Conservation (phyloP, 2,329 filamentous ascomycete species). For the Pleomassaria siparia region DNA sequence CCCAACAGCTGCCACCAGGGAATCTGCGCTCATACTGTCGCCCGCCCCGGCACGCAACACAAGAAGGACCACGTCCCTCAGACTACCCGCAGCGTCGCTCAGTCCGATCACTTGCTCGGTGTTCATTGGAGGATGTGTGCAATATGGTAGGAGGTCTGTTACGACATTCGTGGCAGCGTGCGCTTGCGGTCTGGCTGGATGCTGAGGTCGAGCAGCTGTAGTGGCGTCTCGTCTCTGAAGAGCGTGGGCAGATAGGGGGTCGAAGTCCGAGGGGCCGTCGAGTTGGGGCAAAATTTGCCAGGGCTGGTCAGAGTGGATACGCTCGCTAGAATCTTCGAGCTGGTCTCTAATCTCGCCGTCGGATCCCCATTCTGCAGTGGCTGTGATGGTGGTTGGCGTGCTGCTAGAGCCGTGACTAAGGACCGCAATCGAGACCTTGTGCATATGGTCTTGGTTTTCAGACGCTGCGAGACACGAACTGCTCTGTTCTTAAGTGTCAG, state of each 20-base stretch:
- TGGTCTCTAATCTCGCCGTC: no score
- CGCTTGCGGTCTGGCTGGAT: background rate
- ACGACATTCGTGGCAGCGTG: conserved; percentile 11
- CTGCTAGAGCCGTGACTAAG: no score
- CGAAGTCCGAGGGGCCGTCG: background rate
- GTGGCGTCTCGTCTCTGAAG: background rate
- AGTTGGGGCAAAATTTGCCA: background rate
- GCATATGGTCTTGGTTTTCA: background rate
- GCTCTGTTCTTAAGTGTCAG: no score
- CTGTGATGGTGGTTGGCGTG: no score
- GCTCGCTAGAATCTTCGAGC: no score
- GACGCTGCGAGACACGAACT: no score
- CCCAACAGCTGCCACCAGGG: conserved; percentile 27
- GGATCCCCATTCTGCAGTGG: no score
- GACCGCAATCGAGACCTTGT: no score
- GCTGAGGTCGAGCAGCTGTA: background rate
- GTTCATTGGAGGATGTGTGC: conserved; percentile 25
- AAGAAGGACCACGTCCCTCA: conserved; percentile 34
- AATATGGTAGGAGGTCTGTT: conserved; percentile 32
- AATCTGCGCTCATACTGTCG: conserved; percentile 7
- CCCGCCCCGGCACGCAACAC: conserved; percentile 25
- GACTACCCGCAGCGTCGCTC: conserved; percentile 35
- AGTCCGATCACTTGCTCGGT: conserved; percentile 30
- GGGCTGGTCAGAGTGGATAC: background rate
- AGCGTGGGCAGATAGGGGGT: background rate